Percentiles rank a stretch among this genome's conserved stretches.
These are phyloP conservation scores for Fagus crenata DNA, from an alignment of 306 rosid genomes.

Conservation along the genomic window DNA sequence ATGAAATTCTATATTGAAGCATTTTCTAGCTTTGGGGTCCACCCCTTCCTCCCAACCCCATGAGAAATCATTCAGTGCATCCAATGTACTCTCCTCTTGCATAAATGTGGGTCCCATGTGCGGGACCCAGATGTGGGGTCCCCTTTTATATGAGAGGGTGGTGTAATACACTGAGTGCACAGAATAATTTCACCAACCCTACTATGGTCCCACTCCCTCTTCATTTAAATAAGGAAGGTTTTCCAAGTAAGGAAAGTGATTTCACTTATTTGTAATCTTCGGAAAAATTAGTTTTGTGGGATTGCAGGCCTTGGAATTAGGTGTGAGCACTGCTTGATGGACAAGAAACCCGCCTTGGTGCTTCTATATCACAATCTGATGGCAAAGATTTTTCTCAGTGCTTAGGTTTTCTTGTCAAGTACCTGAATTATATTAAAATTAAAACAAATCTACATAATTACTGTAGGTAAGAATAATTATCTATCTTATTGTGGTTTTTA, in stretches of 20 bases:
- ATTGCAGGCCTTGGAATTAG: not conserved
- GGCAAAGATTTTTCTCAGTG: not conserved
- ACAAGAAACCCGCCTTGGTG: not conserved
- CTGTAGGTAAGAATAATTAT: not conserved
- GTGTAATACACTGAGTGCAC: no score
- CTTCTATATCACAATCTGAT: not conserved
- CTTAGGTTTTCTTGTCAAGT: not conserved
- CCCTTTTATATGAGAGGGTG: no score
- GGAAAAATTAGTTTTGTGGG: no score
- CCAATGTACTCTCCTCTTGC: no score
- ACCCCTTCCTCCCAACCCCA: not conserved
- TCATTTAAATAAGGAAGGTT: no score
- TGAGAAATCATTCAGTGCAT: no score
- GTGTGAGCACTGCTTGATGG: conserved; percentile 2
- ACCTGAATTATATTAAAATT: not conserved
- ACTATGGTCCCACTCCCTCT: no score
- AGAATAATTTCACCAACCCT: no score
- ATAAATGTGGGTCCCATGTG: no score
- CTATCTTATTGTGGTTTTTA: not conserved
- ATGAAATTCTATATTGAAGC: not conserved
- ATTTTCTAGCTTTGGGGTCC: not conserved
- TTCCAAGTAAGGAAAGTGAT: no score
- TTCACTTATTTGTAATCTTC: no score
- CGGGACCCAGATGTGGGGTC: no score
- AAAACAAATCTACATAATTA: not conserved